Base-by-base conservation (phyloP, 2,329 filamentous ascomycete species). In the Trichoderma sp. region DNA sequence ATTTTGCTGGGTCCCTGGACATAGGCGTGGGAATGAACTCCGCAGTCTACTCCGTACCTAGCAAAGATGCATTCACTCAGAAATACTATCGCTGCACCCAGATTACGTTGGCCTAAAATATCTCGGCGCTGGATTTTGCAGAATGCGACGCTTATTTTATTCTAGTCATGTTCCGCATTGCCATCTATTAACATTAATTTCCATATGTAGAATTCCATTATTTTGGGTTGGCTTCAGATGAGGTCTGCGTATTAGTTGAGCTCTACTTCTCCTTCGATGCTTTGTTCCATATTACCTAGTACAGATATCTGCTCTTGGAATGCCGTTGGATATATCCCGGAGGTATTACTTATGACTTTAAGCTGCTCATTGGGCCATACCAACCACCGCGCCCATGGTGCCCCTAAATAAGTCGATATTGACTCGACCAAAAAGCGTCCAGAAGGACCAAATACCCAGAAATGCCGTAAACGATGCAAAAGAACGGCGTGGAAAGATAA, bases 401-500 rank as follows among this genome's bases (percentile, higher is more conserved):
- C 4, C 13, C 64, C 70, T 17, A 71, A 32, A 36, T 68, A 30
- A 8, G 34, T 28, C 28, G 70, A 55, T 26, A 71, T 68, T 20
- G 70, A 67, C 30, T 55, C 26, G 15, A 71, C 32, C 15, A 71
- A 34, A 36, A 71, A 71, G n/a, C 69, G 59, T 2, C 70, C 70
- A 6, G 70, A 63, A n/a, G 43, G 32, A 17, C 76, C 75, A 66
- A 82, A 76, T 23, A 81, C 74, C 82, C 82, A 83, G 20, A 76
- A 77, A 1, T 76, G 68, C n/a, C 77, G 75, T 20, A 74, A 76
- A 20, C 75, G 74, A 73, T 85, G 81, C 34, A 86, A 73, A 39
- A 84, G 75, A 4, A 83, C 77, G 3, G 82, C 83, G 74, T 84
- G 85, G 73, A 84, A 82, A 4, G 80, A 81, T 9, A 86, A 73